Evolutionary conservation across 345 rosid genomes (phyloP).

Genomic region (Cochlearia excelsa): DNA sequence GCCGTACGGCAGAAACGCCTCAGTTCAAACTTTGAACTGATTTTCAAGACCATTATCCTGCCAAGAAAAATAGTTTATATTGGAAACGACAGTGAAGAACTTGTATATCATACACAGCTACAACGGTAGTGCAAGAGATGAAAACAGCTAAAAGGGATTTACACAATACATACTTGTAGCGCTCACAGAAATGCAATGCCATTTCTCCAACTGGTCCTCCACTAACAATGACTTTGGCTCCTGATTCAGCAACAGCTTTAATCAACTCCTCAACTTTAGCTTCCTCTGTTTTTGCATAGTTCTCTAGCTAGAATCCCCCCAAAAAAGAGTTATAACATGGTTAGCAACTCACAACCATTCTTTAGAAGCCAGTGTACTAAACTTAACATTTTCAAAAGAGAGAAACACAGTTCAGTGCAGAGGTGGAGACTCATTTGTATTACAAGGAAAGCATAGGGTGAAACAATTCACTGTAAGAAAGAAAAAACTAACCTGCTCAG

Average conservation of each 20-base stretch:
- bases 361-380: neutral
- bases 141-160: neutral
- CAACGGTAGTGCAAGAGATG: neutral
- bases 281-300: slow-evolving; percentile 96
- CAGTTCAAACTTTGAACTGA: slow-evolving; percentile 96
- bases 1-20: slow-evolving; percentile 94
- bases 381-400: neutral
- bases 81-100: slow-evolving; percentile 20
- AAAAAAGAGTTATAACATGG: neutral
- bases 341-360: slow-evolving; percentile 8
- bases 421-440: slow-evolving; percentile 1
- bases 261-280: slow-evolving; percentile 91
- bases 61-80: slow-evolving; percentile 27
- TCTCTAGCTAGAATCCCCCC: slow-evolving; percentile 62
- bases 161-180: slow-evolving; percentile 65
- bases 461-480: no score
- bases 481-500: slow-evolving; percentile 67
- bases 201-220: slow-evolving; percentile 97
- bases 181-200: slow-evolving; percentile 99
- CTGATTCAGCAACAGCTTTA: slow-evolving; percentile 92
- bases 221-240: slow-evolving; percentile 93
- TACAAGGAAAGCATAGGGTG: neutral
- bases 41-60: slow-evolving; percentile 94
- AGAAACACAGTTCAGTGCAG: neutral
- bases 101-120: neutral